phyloP scores from a whole-genome alignment of 495 filamentous ascomycete genomes.

The Neurospora sp. region DNA sequence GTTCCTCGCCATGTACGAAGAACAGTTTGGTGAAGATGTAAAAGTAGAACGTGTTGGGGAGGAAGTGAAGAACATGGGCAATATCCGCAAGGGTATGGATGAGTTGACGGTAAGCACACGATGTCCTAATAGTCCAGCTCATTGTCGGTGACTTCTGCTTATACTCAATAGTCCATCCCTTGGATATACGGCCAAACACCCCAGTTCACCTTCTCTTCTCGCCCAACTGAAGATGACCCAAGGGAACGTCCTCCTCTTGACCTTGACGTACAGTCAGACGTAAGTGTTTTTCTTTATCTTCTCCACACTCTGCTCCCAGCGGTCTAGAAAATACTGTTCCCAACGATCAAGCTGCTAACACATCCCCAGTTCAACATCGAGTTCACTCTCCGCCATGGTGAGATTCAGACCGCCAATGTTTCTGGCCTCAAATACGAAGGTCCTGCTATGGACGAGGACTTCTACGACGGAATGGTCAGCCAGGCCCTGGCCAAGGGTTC shows the following conservation, averaged over 20 bases:
- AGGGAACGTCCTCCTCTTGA: conserved; percentile 40
- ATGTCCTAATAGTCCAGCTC: background rate
- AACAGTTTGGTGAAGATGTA: conserved; percentile 15
- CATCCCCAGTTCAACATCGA: conserved; percentile 9
- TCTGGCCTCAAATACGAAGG: conserved; percentile 8
- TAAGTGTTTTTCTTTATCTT: conserved; percentile 3
- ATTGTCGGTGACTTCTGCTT: background rate
- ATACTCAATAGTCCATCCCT: conserved; percentile 43
- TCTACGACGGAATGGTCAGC: conserved; percentile 8
- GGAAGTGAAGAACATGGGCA: conserved; percentile 11
- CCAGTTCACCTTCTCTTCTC: conserved; percentile 60
- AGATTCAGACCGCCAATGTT: conserved; percentile 21
- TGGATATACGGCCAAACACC: conserved; percentile 84
- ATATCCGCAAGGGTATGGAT: conserved; percentile 44
- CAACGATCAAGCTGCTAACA: background rate
- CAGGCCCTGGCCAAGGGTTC: conserved; percentile 7
- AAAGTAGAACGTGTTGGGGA: conserved; percentile 32
- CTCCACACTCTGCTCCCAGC: background rate
- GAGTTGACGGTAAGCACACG: conserved; percentile 39
- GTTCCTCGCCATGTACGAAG: conserved; percentile 47
- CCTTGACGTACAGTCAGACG: conserved; percentile 14
- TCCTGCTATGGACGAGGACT: background rate
- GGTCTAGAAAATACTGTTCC: background rate
- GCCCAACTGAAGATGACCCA: conserved; percentile 42
- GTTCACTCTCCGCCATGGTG: conserved; percentile 32